Evolutionary conservation across 805 yeast genomes (phyloP), one percentile per base, ranked within the genome.

Genomic region (Scheffersomyces ergatensis): DNA sequence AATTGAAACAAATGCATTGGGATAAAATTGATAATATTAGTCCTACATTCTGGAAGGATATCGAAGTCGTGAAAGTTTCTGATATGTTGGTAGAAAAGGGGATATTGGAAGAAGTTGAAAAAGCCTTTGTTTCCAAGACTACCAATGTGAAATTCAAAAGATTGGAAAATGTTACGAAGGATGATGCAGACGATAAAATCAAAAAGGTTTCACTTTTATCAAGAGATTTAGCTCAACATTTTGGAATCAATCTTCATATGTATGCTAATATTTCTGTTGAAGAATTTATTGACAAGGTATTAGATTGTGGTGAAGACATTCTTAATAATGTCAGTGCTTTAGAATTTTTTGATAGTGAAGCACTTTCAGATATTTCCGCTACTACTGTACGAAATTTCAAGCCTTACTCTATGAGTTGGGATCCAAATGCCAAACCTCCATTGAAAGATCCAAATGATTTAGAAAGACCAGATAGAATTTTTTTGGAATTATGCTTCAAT

Each of bases 1-100:
- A 85, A 57, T 75, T 93, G 48, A 93, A 95, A 59, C 99, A 92
- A 59, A 76, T 93, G 70, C 99, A 93, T 60, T 95, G 98, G 98
- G 97, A 92, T 51, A 88, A 86, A 55, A 73, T 95, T 29, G 96
- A 92, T 25, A 76, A 82, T 44, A 84, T 93, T 16, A 85, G 83
- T 38, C 78, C 83, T 34, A 90, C 98, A 0, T 85, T 93, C 44
- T 92, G 99, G 98, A 76, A 80, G 15, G 75, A 77, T 20, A 72
- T 80, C 24, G 78, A 82, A 30, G 80, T 83, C 17, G 76, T 73
- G 2, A 72, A 70, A 16, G 64, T 80, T 32, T 78, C 85, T 2
- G 84, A 80, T 44, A 80, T 80, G 45, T 68, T 92, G 36, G 68
- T 76, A 38, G 83, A 82, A 43, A 80, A 78, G 45, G 99, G 99